Evolutionary conservation across 106 monocot species (phyloP), one percentile per base, ranked within the genome.

Genomic region (Xerophyta viscosa): DNA sequence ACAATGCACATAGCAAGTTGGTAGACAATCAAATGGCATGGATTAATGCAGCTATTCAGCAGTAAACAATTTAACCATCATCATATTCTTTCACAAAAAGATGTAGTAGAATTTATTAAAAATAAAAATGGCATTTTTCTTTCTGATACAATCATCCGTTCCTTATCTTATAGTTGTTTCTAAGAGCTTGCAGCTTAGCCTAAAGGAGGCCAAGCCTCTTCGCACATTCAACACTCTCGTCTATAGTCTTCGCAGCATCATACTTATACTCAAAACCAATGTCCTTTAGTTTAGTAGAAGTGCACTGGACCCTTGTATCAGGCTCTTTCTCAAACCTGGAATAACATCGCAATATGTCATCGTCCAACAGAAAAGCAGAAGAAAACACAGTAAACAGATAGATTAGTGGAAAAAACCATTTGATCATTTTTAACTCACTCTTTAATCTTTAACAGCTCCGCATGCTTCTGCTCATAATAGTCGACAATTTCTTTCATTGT

Each of bases 361-460:
- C n/a, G 8, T 49, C 21, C 22, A 24, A 22, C 25, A 7, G 25
- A 20, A 49, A 49, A 33, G 7, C 5, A 10, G n/a, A n/a, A n/a
- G n/a, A n/a, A n/a, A n/a, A n/a, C n/a, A n/a, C n/a, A n/a, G n/a
- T n/a, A n/a, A n/a, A n/a, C n/a, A n/a, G n/a, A n/a, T n/a, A n/a
- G n/a, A n/a, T n/a, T n/a, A n/a, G n/a, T n/a, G n/a, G n/a, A n/a
- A n/a, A n/a, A n/a, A n/a, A n/a, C n/a, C n/a, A n/a, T n/a, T n/a
- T n/a, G n/a, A n/a, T n/a, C n/a, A n/a, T 36, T 11, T 44, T 44
- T 17, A 44, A 42, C 77, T 67, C 47, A 78, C 77, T 72, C 66
- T 58, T 52, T 67, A 11, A 36, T 51, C 29, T 66, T 17, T 13
- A 6, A 19, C 0, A 63, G 8, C 19, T 63, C 52, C 12, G 77